These are phyloP conservation scores for Fistulinella prunicolor DNA, from an alignment of 768 basidiomycete genomes.

Conservation along the genomic window DNA sequence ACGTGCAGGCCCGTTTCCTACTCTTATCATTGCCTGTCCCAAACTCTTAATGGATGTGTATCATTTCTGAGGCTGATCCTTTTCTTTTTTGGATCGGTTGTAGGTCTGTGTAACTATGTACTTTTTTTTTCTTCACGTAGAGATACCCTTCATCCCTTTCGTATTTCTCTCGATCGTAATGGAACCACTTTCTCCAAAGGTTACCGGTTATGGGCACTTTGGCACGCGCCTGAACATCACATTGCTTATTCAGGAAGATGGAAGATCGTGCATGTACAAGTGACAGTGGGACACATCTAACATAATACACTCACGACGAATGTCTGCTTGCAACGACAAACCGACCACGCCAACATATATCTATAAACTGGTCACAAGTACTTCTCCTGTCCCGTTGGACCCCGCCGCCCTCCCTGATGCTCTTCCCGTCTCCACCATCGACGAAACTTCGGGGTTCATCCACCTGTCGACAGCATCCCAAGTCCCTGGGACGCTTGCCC, in stretches of 20 bases:
- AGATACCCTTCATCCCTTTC: conserved; percentile 28
- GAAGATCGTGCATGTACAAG: too few relatives aligned
- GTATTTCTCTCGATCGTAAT: neutral
- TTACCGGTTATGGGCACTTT: too few relatives aligned
- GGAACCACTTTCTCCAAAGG: too few relatives aligned
- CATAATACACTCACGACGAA: neutral
- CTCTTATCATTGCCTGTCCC: conserved; percentile 10
- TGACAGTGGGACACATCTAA: too few relatives aligned
- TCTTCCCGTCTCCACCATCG: conserved; percentile 51
- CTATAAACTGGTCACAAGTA: conserved; percentile 56
- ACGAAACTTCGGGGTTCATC: conserved; percentile 46
- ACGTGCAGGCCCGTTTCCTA: conserved; percentile 10
- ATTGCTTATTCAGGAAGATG: too few relatives aligned
- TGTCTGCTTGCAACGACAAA: conserved; percentile 3
- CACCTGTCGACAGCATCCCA: conserved; percentile 56
- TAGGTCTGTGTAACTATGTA: conserved; percentile 27
- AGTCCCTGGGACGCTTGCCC: conserved; percentile 43
- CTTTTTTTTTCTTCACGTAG: conserved; percentile 8
- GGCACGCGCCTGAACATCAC: too few relatives aligned
- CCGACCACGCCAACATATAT: conserved; percentile 43
- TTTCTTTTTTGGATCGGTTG: conserved; percentile 13
- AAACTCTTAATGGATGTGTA: conserved; percentile 23
- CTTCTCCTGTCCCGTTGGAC: conserved; percentile 36
- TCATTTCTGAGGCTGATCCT: conserved; percentile 5
- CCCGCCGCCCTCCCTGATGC: conserved; percentile 36